phyloP scores from a whole-genome alignment of 768 basidiomycete genomes.

The Coprinopsis marcescibilis region DNA sequence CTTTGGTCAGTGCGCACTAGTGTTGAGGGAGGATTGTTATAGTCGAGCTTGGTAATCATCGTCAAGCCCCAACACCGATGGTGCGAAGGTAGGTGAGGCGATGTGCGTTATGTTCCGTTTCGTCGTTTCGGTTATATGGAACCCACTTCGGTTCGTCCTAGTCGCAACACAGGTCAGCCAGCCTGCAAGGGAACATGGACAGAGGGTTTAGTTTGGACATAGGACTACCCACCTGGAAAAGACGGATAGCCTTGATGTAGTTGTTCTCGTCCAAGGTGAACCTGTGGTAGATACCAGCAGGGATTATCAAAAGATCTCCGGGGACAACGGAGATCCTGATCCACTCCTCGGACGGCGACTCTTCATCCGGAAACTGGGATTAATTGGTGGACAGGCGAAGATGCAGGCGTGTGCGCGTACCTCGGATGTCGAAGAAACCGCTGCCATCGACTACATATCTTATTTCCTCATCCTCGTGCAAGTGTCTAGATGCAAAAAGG shows the following conservation, averaged over 20 bases:
- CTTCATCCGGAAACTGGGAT: constrained; percentile 26
- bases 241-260: constrained; percentile 67
- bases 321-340: constrained; percentile 70
- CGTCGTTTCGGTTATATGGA: constrained; percentile 58
- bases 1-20: too few species aligned
- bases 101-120: constrained; percentile 61
- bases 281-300: constrained; percentile 90
- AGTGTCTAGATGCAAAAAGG: constrained; percentile 53
- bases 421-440: constrained; percentile 90
- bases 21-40: too few species aligned
- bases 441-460: constrained; percentile 82
- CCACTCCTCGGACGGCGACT: constrained; percentile 67
- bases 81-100: constrained; percentile 55
- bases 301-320: constrained; percentile 83
- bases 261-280: constrained; percentile 83
- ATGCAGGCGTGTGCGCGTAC: constrained; percentile 45
- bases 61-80: constrained; percentile 39
- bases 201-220: too few species aligned
- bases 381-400: background rate
- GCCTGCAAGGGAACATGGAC: background rate
- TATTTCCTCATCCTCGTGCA: constrained; percentile 97
- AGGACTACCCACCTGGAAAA: constrained; percentile 78
- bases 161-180: background rate
- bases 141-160: constrained; percentile 93
- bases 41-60: too few species aligned